Evolutionary conservation across 75 land plant genomes (phyloP), one percentile per base, ranked within the genome.

Genomic region (Isoetes taiwanensis): DNA sequence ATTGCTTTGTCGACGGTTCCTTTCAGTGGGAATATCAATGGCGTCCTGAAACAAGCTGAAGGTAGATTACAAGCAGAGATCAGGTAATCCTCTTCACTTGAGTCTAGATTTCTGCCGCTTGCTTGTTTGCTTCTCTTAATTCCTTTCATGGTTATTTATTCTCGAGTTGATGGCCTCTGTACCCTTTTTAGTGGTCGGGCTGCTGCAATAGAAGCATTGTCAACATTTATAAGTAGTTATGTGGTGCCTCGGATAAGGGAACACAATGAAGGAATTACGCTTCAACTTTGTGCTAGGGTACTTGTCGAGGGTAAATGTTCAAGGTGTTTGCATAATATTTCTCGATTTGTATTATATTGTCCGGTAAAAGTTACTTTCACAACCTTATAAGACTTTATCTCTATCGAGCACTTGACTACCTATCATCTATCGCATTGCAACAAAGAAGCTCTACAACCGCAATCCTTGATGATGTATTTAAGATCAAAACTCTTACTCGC

Each of bases 131-230:
- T n/a, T n/a, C n/a, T n/a, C n/a, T n/a, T n/a, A n/a, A n/a, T n/a
- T n/a, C n/a, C n/a, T n/a, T n/a, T n/a, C n/a, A n/a, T n/a, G n/a
- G n/a, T n/a, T n/a, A n/a, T n/a, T n/a, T n/a, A n/a, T n/a, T n/a
- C n/a, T n/a, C n/a, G n/a, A n/a, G n/a, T n/a, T n/a, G n/a, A n/a
- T n/a, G n/a, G n/a, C n/a, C n/a, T n/a, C n/a, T n/a, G n/a, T n/a
- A n/a, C n/a, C n/a, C n/a, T n/a, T n/a, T n/a, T 46, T 57, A 94
- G 99, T 64, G 82, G 87, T 0, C 80, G 84, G 81, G 72, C 99
- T 59, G 81, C 80, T 26, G 90, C 99, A 42, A 59, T 89, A 57
- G 96, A 84, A 62, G 99, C 99, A 11, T 75, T 94, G 16, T 78
- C 85, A 20, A 72, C 96, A 34, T 94, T 88, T 59, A 61, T 82